These are phyloP conservation scores for Rubus parviflorus DNA, from an alignment of 306 rosid species.

Conservation along the genomic window DNA sequence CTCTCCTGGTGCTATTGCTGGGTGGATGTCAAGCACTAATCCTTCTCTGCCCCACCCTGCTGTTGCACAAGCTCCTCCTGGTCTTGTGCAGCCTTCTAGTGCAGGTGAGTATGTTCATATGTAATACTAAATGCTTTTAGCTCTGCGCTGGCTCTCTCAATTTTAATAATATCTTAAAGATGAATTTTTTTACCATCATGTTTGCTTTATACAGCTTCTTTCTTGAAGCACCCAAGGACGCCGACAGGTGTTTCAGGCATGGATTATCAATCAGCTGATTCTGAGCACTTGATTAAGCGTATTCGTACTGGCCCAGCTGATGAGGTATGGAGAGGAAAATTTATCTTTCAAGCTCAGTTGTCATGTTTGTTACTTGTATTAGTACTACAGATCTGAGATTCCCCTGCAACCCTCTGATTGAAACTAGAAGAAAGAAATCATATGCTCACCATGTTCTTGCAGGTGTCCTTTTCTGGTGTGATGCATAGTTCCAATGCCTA, in stretches of 20 bases:
- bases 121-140: slow-evolving; percentile 3
- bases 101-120: slow-evolving; percentile 30
- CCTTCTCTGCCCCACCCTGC: slow-evolving; percentile 43
- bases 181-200: neutral
- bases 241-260: slow-evolving; percentile 42
- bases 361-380: neutral
- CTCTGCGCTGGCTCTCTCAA: neutral
- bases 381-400: neutral
- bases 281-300: slow-evolving; percentile 45
- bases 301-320: slow-evolving; percentile 43
- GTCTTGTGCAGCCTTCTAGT: slow-evolving; percentile 45
- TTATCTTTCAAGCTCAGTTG: slow-evolving; percentile 4
- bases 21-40: slow-evolving; percentile 44
- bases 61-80: slow-evolving; percentile 37
- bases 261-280: slow-evolving; percentile 51
- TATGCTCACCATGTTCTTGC: slow-evolving; percentile 12
- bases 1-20: slow-evolving; percentile 44
- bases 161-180: neutral
- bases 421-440: neutral
- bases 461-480: slow-evolving; percentile 49
- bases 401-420: neutral
- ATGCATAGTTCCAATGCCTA: slow-evolving; percentile 37
- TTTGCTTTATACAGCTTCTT: slow-evolving; percentile 31
- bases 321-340: slow-evolving; percentile 31
- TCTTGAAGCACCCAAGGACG: slow-evolving; percentile 47